Conservation (phyloP, 1,139 yeast genomes). For the Suhomyces chickasaworum region DNA sequence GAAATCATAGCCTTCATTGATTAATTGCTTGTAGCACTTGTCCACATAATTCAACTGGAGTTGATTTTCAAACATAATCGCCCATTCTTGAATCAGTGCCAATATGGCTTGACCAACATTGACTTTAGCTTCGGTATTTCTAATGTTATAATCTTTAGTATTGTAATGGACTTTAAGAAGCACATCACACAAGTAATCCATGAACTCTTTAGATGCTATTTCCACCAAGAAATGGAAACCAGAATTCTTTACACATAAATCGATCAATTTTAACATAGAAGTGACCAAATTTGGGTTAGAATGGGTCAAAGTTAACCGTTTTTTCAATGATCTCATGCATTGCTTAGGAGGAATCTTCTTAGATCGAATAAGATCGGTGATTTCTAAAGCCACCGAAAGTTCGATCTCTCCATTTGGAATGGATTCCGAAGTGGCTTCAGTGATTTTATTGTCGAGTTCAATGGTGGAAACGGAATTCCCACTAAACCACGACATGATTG, state of each 20-base stretch:
- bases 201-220: slow-evolving; percentile 80
- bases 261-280: slow-evolving; percentile 74
- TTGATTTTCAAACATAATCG: slow-evolving; percentile 69
- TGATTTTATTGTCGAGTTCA: slow-evolving; percentile 64
- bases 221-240: slow-evolving; percentile 84
- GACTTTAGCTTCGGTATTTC: slow-evolving; percentile 45
- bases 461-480: slow-evolving; percentile 44
- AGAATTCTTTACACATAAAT: slow-evolving; percentile 89
- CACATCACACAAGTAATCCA: slow-evolving; percentile 65
- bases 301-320: slow-evolving; percentile 62
- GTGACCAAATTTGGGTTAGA: slow-evolving; percentile 75
- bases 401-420: slow-evolving; percentile 94
- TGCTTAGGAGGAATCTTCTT: slow-evolving; percentile 81
- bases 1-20: slow-evolving; percentile 65
- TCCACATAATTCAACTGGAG: slow-evolving; percentile 67
- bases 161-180: slow-evolving; percentile 43
- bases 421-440: slow-evolving; percentile 81
- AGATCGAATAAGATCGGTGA: slow-evolving; percentile 84
- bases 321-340: slow-evolving; percentile 81
- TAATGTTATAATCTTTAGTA: slow-evolving; percentile 30
- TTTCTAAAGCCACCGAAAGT: slow-evolving; percentile 74
- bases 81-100: slow-evolving; percentile 75
- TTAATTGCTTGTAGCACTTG: slow-evolving; percentile 59
- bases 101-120: slow-evolving; percentile 64
- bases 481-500: slow-evolving; percentile 69